Base-by-base conservation (phyloP, 1,284 basidiomycete species). In the Apiotrichum brassicae region DNA sequence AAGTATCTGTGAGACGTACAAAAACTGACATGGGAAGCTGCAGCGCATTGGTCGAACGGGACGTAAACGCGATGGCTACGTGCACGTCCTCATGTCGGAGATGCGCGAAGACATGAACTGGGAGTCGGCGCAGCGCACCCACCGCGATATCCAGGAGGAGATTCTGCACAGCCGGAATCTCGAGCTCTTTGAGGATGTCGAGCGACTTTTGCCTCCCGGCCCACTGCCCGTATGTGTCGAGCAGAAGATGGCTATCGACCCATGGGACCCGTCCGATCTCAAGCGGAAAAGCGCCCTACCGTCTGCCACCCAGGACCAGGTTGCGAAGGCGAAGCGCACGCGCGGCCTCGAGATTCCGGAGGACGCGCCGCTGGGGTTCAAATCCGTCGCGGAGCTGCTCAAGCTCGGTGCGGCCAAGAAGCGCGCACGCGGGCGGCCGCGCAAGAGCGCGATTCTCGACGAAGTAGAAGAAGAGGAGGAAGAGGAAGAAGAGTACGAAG, bases 11-110 rank as follows among this genome's bases (percentile, higher is more conserved):
- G 32, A 22, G 19, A 6, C 13, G 11, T 7, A 16, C 33, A 49
- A 16, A 13, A 12, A 8, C 37, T 25, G 13, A 39, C 37, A 18
- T 16, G 23, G 18, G 14, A 63, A 95, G 89, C 81, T 99, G 16
- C 95, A 99, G 81, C 86, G 95, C 20, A 81, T 97, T 40, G 95
- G 95, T 40, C 82, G 95, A 53, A 98, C 95, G 0, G 95, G 95
- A 18, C 86, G 95, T 46, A 93, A 94, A 70, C 83, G 90, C 26
- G 82, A 86, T 44, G 95, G 95, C 6, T 78, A 82, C 52, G 87
- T 99, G 30, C 89, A 94, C 62, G 87, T 95, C 8, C 78, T 99
- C n/a, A 84, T 97, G 61, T 83, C 92, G 9, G 87, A 94, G 69
- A 82, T 83, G 20, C 84, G 92, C 26, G 95, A 98, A 74, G 92